These are phyloP conservation scores for Russula virescens DNA, from an alignment of 768 basidiomycete genomes.

Conservation along the genomic window DNA sequence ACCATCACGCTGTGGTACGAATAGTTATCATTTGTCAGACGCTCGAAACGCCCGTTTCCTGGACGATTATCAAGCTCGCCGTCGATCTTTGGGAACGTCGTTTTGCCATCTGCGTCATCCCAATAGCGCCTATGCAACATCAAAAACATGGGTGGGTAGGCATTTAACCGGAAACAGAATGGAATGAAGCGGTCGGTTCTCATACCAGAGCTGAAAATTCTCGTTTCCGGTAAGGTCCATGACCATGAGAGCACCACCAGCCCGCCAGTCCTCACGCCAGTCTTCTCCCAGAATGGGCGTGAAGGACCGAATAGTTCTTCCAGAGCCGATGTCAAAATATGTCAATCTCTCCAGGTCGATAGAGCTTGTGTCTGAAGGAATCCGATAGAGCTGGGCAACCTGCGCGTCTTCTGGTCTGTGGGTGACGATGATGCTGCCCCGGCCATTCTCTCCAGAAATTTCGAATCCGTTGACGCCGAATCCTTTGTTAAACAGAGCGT, in stretches of 20 bases:
- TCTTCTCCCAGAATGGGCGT: constrained; percentile 35
- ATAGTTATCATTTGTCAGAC: constrained; percentile 37
- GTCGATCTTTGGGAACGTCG: constrained; percentile 33
- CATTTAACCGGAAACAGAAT: background rate
- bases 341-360: constrained; percentile 34
- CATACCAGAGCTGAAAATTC: constrained; percentile 39
- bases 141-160: background rate
- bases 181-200: background rate
- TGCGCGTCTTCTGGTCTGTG: constrained; percentile 39
- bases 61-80: constrained; percentile 37
- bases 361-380: constrained; percentile 29
- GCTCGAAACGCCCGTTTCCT: constrained; percentile 37
- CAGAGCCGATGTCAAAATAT: constrained; percentile 37
- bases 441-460: constrained; percentile 6
- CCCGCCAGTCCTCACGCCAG: constrained; percentile 36
- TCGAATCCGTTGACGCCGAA: constrained; percentile 10
- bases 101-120: constrained; percentile 33
- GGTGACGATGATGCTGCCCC: constrained; percentile 31
- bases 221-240: constrained; percentile 41
- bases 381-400: constrained; percentile 35
- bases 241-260: constrained; percentile 34
- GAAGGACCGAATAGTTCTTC: constrained; percentile 34
- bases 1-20: constrained; percentile 30
- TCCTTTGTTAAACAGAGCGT: no score
- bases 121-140: constrained; percentile 36